Evolutionary conservation across 257 asterid species (phyloP).

Genomic region (Lithospermum erythrorhizon): DNA sequence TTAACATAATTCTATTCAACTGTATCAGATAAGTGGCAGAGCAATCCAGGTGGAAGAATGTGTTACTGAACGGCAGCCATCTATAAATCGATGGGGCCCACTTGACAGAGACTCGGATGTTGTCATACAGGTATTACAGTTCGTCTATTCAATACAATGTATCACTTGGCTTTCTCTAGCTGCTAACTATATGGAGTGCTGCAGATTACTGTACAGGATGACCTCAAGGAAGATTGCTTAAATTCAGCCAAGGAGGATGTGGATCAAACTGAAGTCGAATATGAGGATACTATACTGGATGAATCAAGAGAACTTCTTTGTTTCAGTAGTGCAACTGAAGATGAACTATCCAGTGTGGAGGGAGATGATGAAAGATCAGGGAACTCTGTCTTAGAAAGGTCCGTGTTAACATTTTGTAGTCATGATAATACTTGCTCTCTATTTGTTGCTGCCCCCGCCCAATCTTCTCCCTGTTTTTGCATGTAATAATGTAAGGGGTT

Average conservation of each 20-base stretch:
- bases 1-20: background rate
- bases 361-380: constrained; percentile 15
- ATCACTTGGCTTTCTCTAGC: background rate
- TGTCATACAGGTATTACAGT: constrained; percentile 25
- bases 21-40: constrained; percentile 30
- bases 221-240: constrained; percentile 15
- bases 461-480: no score
- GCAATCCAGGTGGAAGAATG: constrained; percentile 23
- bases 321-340: constrained; percentile 24
- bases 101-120: constrained; percentile 23
- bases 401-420: background rate
- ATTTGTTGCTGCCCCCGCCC: background rate
- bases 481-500: no score
- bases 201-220: constrained; percentile 28
- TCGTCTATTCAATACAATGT: background rate
- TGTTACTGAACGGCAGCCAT: constrained; percentile 22
- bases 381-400: constrained; percentile 29
- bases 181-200: constrained; percentile 13
- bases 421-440: background rate
- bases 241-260: constrained; percentile 18
- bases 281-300: constrained; percentile 15
- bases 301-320: constrained; percentile 16
- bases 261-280: constrained; percentile 11
- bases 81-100: constrained; percentile 11
- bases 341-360: constrained; percentile 19